Evolutionary conservation across 73 alveolate genomes (phyloP).

Genomic region (Tetrahymena borealis): DNA sequence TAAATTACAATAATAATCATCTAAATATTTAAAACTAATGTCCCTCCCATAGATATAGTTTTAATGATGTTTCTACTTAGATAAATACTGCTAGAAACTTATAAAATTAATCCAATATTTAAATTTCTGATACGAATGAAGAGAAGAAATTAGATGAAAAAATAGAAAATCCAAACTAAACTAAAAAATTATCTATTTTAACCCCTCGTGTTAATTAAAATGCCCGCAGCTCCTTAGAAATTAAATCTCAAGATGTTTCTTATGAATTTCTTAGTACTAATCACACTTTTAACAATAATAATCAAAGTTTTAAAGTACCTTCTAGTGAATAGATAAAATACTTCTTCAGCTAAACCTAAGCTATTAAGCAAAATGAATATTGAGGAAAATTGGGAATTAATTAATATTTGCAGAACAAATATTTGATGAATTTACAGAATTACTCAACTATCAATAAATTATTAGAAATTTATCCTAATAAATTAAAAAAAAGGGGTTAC

Average conservation of each 20-base stretch:
- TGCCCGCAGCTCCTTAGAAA: background rate
- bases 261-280: background rate
- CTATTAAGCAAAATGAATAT: background rate
- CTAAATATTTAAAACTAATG: background rate
- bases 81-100: background rate
- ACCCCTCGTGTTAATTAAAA: background rate
- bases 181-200: background rate
- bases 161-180: background rate
- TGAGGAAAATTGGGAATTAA: background rate
- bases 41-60: background rate
- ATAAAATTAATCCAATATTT: background rate
- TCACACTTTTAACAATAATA: background rate
- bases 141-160: background rate
- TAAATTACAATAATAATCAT: background rate
- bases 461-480: too few relatives aligned
- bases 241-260: background rate
- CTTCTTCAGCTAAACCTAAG: background rate
- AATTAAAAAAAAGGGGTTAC: too few relatives aligned
- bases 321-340: background rate
- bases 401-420: too few relatives aligned
- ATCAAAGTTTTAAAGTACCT: background rate
- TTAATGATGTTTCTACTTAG: background rate
- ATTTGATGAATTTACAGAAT: too few relatives aligned
- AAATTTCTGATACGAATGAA: background rate
- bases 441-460: too few relatives aligned